These are phyloP conservation scores for Saccharomyces hybrid DNA, from an alignment of 1,139 yeast species.

Conservation along the genomic window DNA sequence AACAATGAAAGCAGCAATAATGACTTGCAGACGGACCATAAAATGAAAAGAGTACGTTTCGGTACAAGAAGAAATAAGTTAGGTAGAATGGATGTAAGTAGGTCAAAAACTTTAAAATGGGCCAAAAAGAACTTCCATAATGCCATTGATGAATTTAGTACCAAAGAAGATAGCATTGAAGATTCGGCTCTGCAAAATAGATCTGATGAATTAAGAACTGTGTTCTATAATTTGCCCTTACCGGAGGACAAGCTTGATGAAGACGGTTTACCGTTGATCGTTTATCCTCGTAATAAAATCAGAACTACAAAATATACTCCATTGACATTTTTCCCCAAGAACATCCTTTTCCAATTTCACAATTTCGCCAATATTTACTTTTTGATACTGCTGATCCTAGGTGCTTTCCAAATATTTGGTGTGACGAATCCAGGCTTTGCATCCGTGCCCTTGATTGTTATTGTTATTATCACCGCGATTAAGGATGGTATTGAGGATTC, in stretches of 20 bases:
- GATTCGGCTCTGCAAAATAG: constrained; percentile 22
- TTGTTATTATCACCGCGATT: constrained; percentile 81
- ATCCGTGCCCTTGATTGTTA: constrained; percentile 90
- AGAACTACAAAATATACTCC: too few species aligned
- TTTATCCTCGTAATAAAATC: constrained; percentile 31
- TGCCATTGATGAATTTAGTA: too few species aligned
- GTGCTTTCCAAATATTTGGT: constrained; percentile 86
- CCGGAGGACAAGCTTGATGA: constrained; percentile 58
- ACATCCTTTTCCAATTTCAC: too few species aligned
- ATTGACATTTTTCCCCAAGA: too few species aligned
- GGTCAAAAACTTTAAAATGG: too few species aligned
- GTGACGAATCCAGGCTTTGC: constrained; percentile 84
- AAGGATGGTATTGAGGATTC: constrained; percentile 96
- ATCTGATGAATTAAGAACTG: constrained; percentile 37
- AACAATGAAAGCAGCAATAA: too few species aligned
- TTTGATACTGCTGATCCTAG: constrained; percentile 69
- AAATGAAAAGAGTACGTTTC: too few species aligned
- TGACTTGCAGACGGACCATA: too few species aligned
- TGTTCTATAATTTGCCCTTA: constrained; percentile 62
- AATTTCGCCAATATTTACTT: too few species aligned
- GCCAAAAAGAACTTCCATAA: too few species aligned
- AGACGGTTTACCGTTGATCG: constrained; percentile 49
- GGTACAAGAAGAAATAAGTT: too few species aligned
- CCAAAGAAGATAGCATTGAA: background rate
- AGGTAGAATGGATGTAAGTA: too few species aligned